phyloP scores from a whole-genome alignment of 2,329 filamentous ascomycete genomes.

The Fusarium piperis region DNA sequence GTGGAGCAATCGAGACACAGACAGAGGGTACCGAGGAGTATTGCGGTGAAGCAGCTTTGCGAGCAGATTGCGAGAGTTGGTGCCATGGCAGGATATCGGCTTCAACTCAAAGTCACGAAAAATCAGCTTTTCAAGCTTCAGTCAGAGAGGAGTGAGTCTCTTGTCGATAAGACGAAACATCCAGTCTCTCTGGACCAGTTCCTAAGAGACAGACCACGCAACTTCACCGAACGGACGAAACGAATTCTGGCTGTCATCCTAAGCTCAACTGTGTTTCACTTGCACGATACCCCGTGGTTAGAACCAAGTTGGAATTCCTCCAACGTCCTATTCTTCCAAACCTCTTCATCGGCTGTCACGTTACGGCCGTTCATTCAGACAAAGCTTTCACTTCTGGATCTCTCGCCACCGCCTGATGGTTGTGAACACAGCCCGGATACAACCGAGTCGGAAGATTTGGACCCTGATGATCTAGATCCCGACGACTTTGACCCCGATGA shows the following conservation, averaged over 20 bases:
- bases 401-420: background rate
- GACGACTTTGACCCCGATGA: background rate
- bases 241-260: constrained; percentile 18
- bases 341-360: background rate
- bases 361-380: constrained; percentile 11
- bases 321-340: constrained; percentile 5
- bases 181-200: constrained; percentile 2
- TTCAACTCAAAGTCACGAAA: constrained; percentile 9
- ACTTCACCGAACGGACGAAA: constrained; percentile 19
- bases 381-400: background rate
- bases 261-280: constrained; percentile 7
- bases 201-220: background rate
- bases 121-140: constrained; percentile 10
- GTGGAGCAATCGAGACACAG: background rate
- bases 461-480: constrained; percentile 9
- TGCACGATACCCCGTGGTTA: constrained; percentile 12
- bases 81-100: background rate
- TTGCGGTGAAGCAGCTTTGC: constrained; percentile 8
- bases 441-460: background rate
- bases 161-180: background rate
- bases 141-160: constrained; percentile 1
- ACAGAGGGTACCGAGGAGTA: background rate
- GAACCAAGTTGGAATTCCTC: constrained; percentile 9
- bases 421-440: background rate
- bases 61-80: background rate